Conservation (phyloP, 495 filamentous ascomycete species). For the Ramalina intermedia region DNA sequence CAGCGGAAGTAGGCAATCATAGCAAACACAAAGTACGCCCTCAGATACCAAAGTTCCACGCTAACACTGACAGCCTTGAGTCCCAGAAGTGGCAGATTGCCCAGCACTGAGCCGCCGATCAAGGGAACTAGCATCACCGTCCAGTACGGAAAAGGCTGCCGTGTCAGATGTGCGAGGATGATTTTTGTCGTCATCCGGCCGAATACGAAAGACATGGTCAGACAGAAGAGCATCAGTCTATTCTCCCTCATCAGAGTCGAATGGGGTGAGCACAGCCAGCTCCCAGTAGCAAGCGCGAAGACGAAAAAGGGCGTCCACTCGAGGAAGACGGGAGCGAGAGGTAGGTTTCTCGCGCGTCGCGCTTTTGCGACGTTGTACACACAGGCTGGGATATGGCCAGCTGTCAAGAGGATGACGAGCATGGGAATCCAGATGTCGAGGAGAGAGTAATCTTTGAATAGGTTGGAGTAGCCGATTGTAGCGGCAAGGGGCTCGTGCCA, state of each 20-base stretch:
- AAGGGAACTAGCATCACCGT: slow-evolving; percentile 79
- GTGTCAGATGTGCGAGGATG: slow-evolving; percentile 86
- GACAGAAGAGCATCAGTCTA: slow-evolving; percentile 79
- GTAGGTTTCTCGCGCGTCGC: slow-evolving; percentile 53
- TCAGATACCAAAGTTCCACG: slow-evolving; percentile 66
- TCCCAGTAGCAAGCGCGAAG: slow-evolving; percentile 54
- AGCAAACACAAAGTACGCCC: slow-evolving; percentile 68
- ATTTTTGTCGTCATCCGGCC: slow-evolving; percentile 99
- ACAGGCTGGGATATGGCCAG: slow-evolving; percentile 67
- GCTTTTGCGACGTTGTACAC: slow-evolving; percentile 70
- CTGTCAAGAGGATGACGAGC: slow-evolving; percentile 54
- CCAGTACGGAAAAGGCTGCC: slow-evolving; percentile 93
- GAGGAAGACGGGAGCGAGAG: slow-evolving; percentile 72
- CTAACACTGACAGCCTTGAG: slow-evolving; percentile 42
- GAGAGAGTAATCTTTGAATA: slow-evolving; percentile 53
- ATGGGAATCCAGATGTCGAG: slow-evolving; percentile 80
- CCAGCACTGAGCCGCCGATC: slow-evolving; percentile 67
- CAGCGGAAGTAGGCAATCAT: slow-evolving; percentile 75
- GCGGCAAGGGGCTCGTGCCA: slow-evolving; percentile 64
- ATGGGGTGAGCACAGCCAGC: slow-evolving; percentile 82
- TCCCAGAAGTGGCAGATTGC: slow-evolving; percentile 65
- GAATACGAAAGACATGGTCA: slow-evolving; percentile 90
- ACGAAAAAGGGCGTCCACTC: slow-evolving; percentile 88
- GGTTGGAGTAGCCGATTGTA: slow-evolving; percentile 40
- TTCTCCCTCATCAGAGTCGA: slow-evolving; percentile 67